A percentile compares a stretch with the other conserved stretches of the same genome.
phyloP scores from a whole-genome alignment of 169 alveolate species.

The Cryptosporidium xiaoi region DNA sequence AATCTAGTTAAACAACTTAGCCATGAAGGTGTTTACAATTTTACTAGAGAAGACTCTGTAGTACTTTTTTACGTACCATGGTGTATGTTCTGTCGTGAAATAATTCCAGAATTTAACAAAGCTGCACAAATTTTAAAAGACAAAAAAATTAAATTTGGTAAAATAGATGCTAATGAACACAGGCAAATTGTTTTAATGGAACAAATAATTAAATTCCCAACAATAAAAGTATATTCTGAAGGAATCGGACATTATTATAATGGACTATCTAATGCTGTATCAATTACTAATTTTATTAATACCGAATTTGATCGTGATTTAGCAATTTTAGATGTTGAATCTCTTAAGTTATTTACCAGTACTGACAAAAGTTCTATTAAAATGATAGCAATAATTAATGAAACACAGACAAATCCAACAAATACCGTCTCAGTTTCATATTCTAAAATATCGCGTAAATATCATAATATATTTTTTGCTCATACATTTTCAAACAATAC shows the following conservation, averaged over 20 bases:
- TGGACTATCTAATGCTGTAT: conserved; percentile 51
- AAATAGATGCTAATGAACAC: conserved; percentile 63
- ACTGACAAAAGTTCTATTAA: conserved; percentile 33
- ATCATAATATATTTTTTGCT: conserved; percentile 43
- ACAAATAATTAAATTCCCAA: conserved; percentile 59
- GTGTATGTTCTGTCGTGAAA: conserved; percentile 70
- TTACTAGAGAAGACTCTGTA: conserved; percentile 18
- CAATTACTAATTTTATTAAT: conserved; percentile 47
- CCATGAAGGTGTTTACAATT: conserved; percentile 21
- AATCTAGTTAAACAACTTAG: conserved; percentile 39
- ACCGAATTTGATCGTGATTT: conserved; percentile 50
- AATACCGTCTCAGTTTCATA: conserved; percentile 33
- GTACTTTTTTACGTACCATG: conserved; percentile 70
- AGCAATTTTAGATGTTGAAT: conserved; percentile 2
- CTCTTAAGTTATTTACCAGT: conserved; percentile 3
- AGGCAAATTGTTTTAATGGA: conserved; percentile 41
- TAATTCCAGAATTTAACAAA: conserved; percentile 66
- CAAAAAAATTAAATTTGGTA: conserved; percentile 37
- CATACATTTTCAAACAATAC: conserved; percentile 40
- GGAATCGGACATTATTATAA: conserved; percentile 47
- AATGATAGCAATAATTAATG: conserved; percentile 38
- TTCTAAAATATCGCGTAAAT: conserved; percentile 29
- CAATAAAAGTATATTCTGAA: conserved; percentile 45
- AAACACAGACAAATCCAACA: not conserved
- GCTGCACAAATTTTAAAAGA: conserved; percentile 45